Evolutionary conservation across 1,139 yeast species (phyloP), one percentile per base, ranked within the genome.

Genomic region (Geotrichum histeridarum): DNA sequence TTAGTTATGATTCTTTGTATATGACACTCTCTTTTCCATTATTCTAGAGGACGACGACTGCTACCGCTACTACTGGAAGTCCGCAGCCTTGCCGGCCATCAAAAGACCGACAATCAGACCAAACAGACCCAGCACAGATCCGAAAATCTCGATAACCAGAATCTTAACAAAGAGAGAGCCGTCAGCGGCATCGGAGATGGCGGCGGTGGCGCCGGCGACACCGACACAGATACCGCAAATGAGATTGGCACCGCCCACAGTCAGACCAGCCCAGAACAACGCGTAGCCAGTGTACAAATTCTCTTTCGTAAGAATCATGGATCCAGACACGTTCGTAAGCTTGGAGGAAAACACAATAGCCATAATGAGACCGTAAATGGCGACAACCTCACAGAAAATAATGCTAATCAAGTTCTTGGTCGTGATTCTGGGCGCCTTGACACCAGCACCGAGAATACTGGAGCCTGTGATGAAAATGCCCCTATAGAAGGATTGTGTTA

Each of bases 331-430:
- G 57, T 75, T 74, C n/a, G 89, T 80, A 64, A 93, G 77, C 70
- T 93, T 93, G 30, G 98, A 82, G 17, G 96, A 86, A 67, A 93
- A 93, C 43, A 94, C 99, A 78, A 94, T 94, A 50, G 99, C 94
- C 89, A 93, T 93, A 70, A 94, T 94, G 63, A 94, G 81, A 8
- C 99, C 99, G 69, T 94, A 94, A 70, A 94, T 94, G 60, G 99
- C 99, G 57, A 94, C 99, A 63, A 94, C 99, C 74, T 94, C 99
- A 78, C 99, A 94, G 77, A 94, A 94, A 75, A 94, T 94, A 71
- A 94, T 93, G 54, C 96, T 86, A 57, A 94, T 94, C 70, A 94
- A 80, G 72, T 93, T 93, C 77, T 94, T 94, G 59, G 99, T 94
- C 48, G 98, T 91, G 70, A 94, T 94, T 69, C 98, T 78, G 50